phyloP scores from a whole-genome alignment of 129 eudicot species.

The Mikania micrantha region DNA sequence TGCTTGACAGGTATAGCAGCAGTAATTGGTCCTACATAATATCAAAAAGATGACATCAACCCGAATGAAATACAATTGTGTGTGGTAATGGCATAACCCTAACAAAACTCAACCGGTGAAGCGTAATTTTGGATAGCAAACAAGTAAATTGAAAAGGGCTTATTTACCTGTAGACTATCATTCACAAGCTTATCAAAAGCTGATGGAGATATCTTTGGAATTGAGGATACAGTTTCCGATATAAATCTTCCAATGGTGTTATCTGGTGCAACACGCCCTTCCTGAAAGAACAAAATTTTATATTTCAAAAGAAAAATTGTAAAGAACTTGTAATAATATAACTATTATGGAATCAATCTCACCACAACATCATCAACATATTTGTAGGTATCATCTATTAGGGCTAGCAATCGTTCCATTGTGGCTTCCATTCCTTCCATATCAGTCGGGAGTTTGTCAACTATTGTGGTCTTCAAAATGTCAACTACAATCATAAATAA shows the following conservation, averaged over 20 bases:
- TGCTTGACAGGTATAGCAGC: constrained; percentile 84
- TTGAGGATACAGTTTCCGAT: constrained; percentile 61
- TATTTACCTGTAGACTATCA: constrained; percentile 69
- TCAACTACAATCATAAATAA: constrained; percentile 48
- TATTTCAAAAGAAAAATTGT: neutral
- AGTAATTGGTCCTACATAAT: constrained; percentile 79
- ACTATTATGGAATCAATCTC: constrained; percentile 15
- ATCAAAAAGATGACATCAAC: neutral
- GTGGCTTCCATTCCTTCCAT: constrained; percentile 96
- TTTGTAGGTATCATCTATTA: constrained; percentile 84
- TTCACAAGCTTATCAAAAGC: constrained; percentile 86
- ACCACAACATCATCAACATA: constrained; percentile 96
- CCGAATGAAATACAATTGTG: neutral
- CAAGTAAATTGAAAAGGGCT: neutral
- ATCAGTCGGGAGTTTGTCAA: constrained; percentile 82
- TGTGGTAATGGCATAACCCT: neutral
- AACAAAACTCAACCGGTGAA: neutral
- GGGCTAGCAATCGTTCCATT: constrained; percentile 65
- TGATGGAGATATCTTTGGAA: constrained; percentile 68
- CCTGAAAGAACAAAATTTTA: constrained; percentile 32
- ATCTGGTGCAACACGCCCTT: constrained; percentile 70
- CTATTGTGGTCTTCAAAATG: constrained; percentile 71
- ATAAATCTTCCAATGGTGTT: constrained; percentile 71
- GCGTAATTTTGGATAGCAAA: neutral
- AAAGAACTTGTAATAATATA: neutral